Conservation (phyloP, 2,329 filamentous ascomycete species). For the Fusarium haematococcum region DNA sequence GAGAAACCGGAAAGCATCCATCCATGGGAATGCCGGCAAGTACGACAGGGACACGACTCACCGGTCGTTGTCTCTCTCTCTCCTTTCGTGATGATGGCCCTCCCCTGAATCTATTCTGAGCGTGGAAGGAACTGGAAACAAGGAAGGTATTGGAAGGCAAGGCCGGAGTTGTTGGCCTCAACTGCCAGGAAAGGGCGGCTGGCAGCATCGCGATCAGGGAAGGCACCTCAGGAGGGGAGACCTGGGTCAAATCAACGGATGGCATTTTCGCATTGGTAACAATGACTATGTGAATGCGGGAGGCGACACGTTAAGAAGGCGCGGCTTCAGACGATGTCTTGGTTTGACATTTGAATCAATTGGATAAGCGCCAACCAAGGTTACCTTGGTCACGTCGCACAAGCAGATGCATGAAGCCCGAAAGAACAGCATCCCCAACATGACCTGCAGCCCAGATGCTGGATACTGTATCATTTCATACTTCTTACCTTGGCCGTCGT, state of each 20-base stretch:
- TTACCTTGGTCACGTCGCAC: slow-evolving; percentile 17
- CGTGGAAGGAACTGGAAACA: slow-evolving; percentile 6
- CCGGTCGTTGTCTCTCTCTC: slow-evolving; percentile 4
- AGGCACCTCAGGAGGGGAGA: slow-evolving; percentile 17
- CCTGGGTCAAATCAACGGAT: slow-evolving; percentile 7
- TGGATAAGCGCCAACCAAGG: slow-evolving; percentile 18
- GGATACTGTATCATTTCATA: neutral
- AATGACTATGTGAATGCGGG: slow-evolving; percentile 29
- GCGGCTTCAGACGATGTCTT: slow-evolving; percentile 23
- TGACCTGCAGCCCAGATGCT: slow-evolving; percentile 15
- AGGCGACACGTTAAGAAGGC: slow-evolving; percentile 40
- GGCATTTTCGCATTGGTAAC: slow-evolving; percentile 16
- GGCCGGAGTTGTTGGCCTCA: slow-evolving; percentile 33
- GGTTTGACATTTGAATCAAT: slow-evolving; percentile 31
- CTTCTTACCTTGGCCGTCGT: neutral
- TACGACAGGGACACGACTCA: slow-evolving; percentile 16
- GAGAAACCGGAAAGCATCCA: neutral
- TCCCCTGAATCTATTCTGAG: slow-evolving; percentile 14
- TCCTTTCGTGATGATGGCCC: slow-evolving; percentile 3
- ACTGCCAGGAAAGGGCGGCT: slow-evolving; percentile 20
- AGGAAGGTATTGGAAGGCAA: slow-evolving; percentile 14
- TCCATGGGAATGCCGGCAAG: neutral
- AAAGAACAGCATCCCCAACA: slow-evolving; percentile 25
- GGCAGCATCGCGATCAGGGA: slow-evolving; percentile 21
- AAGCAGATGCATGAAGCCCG: slow-evolving; percentile 25